Evolutionary conservation across 768 basidiomycete species (phyloP).

Genomic region (Russula lepida): DNA sequence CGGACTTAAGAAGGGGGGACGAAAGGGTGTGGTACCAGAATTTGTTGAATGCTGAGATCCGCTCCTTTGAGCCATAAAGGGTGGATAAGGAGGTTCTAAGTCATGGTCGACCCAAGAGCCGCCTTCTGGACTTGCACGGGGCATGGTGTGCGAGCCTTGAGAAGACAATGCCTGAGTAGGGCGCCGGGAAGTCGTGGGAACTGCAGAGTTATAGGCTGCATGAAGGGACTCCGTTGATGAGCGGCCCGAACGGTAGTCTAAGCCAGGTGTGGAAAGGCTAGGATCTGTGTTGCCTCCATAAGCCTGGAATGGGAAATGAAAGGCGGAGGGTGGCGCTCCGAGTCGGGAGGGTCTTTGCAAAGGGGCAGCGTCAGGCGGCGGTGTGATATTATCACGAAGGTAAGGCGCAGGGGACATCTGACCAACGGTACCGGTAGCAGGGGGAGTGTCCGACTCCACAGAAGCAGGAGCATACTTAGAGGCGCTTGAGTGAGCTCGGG

Average conservation of each 20-base stretch:
- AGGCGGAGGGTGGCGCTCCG: slow-evolving; percentile 38
- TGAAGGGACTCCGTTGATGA: slow-evolving; percentile 35
- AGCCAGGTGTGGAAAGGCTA: slow-evolving; percentile 33
- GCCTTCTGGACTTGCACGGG: slow-evolving; percentile 24
- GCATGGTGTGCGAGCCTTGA: slow-evolving; percentile 22
- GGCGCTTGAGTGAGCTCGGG: background rate
- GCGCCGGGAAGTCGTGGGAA: slow-evolving; percentile 19
- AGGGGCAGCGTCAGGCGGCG: slow-evolving; percentile 14
- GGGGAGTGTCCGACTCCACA: slow-evolving; percentile 9
- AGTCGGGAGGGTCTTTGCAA: slow-evolving; percentile 3
- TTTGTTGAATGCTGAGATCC: background rate
- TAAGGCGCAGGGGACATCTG: slow-evolving; percentile 9
- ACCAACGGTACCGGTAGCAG: background rate
- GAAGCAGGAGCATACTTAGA: slow-evolving; percentile 4
- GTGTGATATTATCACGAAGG: slow-evolving; percentile 18
- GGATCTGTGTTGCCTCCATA: slow-evolving; percentile 64
- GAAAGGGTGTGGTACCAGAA: slow-evolving; percentile 32
- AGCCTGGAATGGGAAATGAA: slow-evolving; percentile 46
- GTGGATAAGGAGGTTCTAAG: slow-evolving; percentile 13
- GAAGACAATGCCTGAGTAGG: slow-evolving; percentile 23
- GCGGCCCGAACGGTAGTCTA: slow-evolving; percentile 29
- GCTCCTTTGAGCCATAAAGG: slow-evolving; percentile 16
- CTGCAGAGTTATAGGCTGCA: slow-evolving; percentile 12
- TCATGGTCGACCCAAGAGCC: slow-evolving; percentile 12
- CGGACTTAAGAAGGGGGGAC: slow-evolving; percentile 62